Evolutionary conservation across 495 filamentous ascomycete genomes (phyloP).

Genomic region (Cladorrhinum samala): DNA sequence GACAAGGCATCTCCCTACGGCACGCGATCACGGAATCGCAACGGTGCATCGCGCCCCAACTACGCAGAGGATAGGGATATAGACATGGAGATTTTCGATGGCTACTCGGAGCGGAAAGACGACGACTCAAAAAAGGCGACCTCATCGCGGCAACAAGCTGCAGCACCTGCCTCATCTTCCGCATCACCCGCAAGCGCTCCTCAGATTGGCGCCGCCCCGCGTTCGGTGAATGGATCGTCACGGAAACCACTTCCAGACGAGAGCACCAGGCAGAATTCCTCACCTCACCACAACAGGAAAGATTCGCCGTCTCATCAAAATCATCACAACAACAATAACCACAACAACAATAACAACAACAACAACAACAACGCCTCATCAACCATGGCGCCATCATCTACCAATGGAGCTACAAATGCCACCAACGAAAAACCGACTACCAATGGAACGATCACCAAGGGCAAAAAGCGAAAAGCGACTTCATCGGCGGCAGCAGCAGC

Average conservation of each 20-base stretch:
- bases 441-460: constrained; percentile 23
- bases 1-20: constrained; percentile 69
- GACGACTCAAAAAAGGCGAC: constrained; percentile 44
- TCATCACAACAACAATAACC: constrained; percentile 12
- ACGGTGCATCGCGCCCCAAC: constrained; percentile 73
- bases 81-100: constrained; percentile 68
- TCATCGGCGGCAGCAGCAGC: not conserved
- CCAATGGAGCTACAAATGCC: constrained; percentile 35
- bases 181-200: constrained; percentile 18
- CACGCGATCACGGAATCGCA: constrained; percentile 89
- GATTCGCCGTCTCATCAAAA: constrained; percentile 8
- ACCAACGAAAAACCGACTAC: constrained; percentile 1
- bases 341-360: constrained; percentile 9
- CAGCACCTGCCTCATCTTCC: constrained; percentile 19
- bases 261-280: constrained; percentile 14
- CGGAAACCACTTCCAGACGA: constrained; percentile 33
- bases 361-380: constrained; percentile 9
- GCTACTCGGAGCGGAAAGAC: constrained; percentile 43
- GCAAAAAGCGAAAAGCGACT: constrained; percentile 66
- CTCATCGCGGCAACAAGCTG: constrained; percentile 25
- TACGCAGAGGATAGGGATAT: constrained; percentile 95
- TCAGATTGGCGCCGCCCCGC: constrained; percentile 16
- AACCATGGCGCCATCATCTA: constrained; percentile 14
- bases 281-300: constrained; percentile 22
- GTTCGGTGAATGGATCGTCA: constrained; percentile 20